Evolutionary conservation across 768 basidiomycete species (phyloP).

Genomic region (Dictyophora rubrovolvata): DNA sequence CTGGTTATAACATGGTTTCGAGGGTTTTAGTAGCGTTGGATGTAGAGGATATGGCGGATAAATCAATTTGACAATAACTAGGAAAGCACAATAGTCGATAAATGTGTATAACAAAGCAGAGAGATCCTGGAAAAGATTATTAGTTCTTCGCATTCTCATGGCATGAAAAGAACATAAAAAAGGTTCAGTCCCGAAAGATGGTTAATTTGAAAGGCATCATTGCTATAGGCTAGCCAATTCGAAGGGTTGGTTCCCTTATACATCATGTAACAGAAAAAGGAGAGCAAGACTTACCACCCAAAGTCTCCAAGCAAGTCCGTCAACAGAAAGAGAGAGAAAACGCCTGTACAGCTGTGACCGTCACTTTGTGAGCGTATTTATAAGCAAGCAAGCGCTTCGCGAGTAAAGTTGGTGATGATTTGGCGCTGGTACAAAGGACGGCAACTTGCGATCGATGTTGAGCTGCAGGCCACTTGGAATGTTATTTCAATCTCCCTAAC

Average conservation of each 20-base stretch:
- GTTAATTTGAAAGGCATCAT: background rate
- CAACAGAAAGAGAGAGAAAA: background rate
- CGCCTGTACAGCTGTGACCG: background rate
- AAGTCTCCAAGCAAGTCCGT: background rate
- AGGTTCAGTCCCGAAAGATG: background rate
- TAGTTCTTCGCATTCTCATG: background rate
- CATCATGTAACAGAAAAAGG: background rate
- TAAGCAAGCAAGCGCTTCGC: too few relatives aligned
- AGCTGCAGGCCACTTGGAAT: too few relatives aligned
- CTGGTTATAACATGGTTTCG: constrained; percentile 60
- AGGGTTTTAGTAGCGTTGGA: constrained; percentile 54
- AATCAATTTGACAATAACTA: constrained; percentile 18
- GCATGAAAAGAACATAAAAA: background rate
- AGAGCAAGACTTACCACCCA: background rate
- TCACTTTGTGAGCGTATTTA: background rate
- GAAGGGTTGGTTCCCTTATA: background rate
- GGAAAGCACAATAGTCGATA: background rate
- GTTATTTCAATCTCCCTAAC: too few relatives aligned
- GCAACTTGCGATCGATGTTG: too few relatives aligned
- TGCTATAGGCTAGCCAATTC: background rate
- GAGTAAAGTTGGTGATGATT: too few relatives aligned
- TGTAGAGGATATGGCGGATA: constrained; percentile 42
- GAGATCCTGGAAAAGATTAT: background rate
- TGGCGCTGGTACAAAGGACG: too few relatives aligned
- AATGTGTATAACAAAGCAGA: background rate